Conservation (phyloP, 2,329 filamentous ascomycete genomes). For the Arthrobotrys sinensis region DNA sequence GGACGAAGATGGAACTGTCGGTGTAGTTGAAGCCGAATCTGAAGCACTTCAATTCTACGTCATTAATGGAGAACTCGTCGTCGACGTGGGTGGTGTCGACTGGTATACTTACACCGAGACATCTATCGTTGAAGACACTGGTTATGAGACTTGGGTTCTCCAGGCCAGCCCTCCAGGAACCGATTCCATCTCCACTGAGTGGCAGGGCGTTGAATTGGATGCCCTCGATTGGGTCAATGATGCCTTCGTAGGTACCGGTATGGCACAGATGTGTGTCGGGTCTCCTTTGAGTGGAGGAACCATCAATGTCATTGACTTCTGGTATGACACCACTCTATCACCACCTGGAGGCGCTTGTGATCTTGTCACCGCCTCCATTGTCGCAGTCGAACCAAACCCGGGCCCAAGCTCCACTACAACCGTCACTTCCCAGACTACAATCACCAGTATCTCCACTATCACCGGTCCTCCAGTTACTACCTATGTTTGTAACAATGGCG, state of each 20-base stretch:
- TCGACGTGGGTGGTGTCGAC: conserved; percentile 16
- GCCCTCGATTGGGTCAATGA: conserved; percentile 45
- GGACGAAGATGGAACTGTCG: conserved; percentile 41
- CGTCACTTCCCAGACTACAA: conserved; percentile 30
- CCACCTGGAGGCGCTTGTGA: conserved; percentile 42
- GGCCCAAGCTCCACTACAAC: conserved; percentile 24
- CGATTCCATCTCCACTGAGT: conserved; percentile 50
- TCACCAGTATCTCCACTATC: conserved; percentile 48
- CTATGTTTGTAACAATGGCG: conserved; percentile 48
- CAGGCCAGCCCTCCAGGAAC: conserved; percentile 23
- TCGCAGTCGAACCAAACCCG: conserved; percentile 15
- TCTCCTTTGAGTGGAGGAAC: conserved; percentile 10
- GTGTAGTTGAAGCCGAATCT: conserved; percentile 5
- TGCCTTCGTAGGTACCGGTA: conserved; percentile 20
- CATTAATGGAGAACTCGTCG: conserved; percentile 47
- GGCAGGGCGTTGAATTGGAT: conserved; percentile 37
- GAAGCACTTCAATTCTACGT: conserved; percentile 42
- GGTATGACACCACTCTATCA: conserved; percentile 39
- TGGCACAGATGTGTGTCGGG: conserved; percentile 27
- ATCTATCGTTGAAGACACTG: conserved; percentile 39
- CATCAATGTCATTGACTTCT: conserved; percentile 41
- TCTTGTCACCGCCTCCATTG: not conserved
- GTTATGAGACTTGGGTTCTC: conserved; percentile 53
- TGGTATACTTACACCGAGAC: conserved; percentile 54
- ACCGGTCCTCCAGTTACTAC: conserved; percentile 46